Percentiles rank a stretch among this genome's conserved stretches.
These are phyloP conservation scores for Phytophthora multivora DNA, from an alignment of 352 stramenopile species.

Conservation along the genomic window DNA sequence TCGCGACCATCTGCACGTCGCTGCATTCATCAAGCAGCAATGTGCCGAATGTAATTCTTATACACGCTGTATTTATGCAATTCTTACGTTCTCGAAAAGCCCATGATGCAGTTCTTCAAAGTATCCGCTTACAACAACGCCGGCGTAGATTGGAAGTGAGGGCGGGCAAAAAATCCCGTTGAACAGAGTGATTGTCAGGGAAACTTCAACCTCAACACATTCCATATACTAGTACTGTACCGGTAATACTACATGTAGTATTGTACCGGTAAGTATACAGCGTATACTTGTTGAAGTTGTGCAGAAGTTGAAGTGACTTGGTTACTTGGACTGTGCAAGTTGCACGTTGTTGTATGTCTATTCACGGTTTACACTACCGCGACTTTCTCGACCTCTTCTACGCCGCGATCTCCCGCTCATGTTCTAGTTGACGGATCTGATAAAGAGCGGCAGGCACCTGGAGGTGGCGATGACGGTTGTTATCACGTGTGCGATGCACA, in stretches of 20 bases:
- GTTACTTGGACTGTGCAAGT: neutral
- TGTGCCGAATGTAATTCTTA: too few species aligned
- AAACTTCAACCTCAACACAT: slow-evolving; percentile 30
- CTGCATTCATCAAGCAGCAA: slow-evolving; percentile 2
- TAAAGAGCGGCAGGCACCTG: too few species aligned
- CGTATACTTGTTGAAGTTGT: neutral
- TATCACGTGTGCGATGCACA: too few species aligned
- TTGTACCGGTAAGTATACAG: slow-evolving; percentile 5
- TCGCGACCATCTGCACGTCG: slow-evolving; percentile 35
- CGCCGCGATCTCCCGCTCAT: too few species aligned
- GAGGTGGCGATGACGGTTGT: too few species aligned
- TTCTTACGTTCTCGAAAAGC: slow-evolving; percentile 13
- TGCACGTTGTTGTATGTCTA: slow-evolving; percentile 27
- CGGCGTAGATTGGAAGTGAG: slow-evolving; percentile 14
- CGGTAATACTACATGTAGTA: too few species aligned
- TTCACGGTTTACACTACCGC: slow-evolving; percentile 13
- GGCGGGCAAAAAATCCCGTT: neutral
- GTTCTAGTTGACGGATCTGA: too few species aligned
- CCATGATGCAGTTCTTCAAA: slow-evolving; percentile 2
- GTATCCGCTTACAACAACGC: neutral
- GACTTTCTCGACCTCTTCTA: too few species aligned
- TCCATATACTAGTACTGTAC: too few species aligned
- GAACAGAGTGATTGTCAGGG: slow-evolving; percentile 41
- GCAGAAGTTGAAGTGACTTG: slow-evolving; percentile 13
- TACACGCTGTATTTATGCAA: too few species aligned